Evolutionary conservation across 768 basidiomycete species (phyloP).

Genomic region (Xerocomellus dryophilus): DNA sequence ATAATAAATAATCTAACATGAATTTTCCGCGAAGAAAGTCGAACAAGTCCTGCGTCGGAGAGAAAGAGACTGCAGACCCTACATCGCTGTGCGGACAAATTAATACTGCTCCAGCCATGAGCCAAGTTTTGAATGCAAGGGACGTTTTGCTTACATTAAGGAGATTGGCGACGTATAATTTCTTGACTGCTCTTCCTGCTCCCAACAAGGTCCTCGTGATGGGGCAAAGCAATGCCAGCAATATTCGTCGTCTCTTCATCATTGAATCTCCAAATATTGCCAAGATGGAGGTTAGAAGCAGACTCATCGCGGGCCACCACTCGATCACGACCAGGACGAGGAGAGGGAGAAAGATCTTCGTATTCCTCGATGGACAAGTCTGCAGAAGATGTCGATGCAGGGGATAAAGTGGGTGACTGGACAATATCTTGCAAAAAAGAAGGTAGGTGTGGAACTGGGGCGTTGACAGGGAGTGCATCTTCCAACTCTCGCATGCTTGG

Average conservation of each 20-base stretch:
- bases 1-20: constrained; percentile 30
- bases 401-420: constrained; percentile 62
- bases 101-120: neutral
- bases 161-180: constrained; percentile 28
- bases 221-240: constrained; percentile 47
- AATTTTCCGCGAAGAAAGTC: constrained; percentile 20
- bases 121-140: neutral
- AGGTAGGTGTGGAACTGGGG: constrained; percentile 59
- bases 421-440: constrained; percentile 76
- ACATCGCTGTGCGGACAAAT: neutral
- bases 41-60: constrained; percentile 7
- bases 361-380: constrained; percentile 63
- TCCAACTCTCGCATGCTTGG: constrained; percentile 26
- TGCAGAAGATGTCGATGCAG: constrained; percentile 62
- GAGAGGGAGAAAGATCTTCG: constrained; percentile 36
- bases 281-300: constrained; percentile 31
- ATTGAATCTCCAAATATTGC: constrained; percentile 71
- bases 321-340: constrained; percentile 27
- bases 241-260: constrained; percentile 64
- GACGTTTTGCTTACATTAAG: constrained; percentile 16
- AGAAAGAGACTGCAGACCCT: neutral
- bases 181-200: constrained; percentile 43
- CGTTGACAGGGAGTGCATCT: constrained; percentile 25
- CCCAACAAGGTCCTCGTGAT: constrained; percentile 38
- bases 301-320: constrained; percentile 28